Base-by-base conservation (phyloP, 306 rosid genomes). In the Chamaecrista fasciculata region DNA sequence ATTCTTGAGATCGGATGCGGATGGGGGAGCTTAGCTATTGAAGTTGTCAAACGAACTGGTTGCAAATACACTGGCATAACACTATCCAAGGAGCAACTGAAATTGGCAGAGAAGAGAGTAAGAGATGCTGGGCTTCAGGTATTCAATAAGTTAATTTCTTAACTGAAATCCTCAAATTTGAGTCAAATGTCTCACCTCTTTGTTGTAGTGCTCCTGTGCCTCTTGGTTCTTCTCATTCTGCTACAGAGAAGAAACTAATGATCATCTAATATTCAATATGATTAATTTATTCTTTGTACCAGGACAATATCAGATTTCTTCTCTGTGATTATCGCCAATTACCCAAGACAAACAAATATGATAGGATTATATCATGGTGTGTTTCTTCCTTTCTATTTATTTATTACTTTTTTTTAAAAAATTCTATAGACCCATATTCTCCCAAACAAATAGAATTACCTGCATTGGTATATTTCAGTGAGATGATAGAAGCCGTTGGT, bases 21-120 rank as follows among this genome's bases (percentile, higher is more conserved):
- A 46, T 93, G 98, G 98, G 98, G 98, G 68, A 83, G 86, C 74
- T 80, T 93, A 82, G 96, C 96, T 39, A 86, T 93, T 44, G 91
- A 93, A 86, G 87, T 88, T 23, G 94, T 85, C 56, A 83, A 82
- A 57, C 80, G 29, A 85, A 90, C 97, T 1, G 91, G 96, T 8
- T 93, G 98, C 85, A 85, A 58, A 66, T 93, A 90, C 79, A 90
- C 94, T 3, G 96, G 98, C 65, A 83, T 93, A 75, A 93, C 98
- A n/a, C 71, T 90, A 46, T 88, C 97, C 1, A 73, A 82, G 50
- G 96, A 86, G 71, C 98, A 93, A 74, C 82, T 93, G 48, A 88
- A 88, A 71, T 83, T 76, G 25, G 98, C 98, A 14, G 75, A 86
- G 51, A 11, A 83, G 61, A 85, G 81, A 85, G 97, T 85, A 42